Evolutionary conservation across 2,329 filamentous ascomycete genomes (phyloP).

Genomic region (Fusarium sp.): DNA sequence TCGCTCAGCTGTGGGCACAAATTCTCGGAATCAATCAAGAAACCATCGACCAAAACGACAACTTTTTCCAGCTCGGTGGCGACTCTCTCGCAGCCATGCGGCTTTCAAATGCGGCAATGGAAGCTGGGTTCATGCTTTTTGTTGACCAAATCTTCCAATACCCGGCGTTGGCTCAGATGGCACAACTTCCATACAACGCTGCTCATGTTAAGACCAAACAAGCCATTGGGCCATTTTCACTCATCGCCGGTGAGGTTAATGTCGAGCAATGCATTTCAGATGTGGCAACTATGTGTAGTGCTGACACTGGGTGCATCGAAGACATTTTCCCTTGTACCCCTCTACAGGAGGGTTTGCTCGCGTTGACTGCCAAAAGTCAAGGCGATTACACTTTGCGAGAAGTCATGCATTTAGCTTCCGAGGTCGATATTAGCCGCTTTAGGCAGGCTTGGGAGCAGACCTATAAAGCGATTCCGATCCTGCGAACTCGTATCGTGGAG

Average conservation of each 20-base stretch:
- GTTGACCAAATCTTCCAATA: constrained; percentile 16
- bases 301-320: neutral
- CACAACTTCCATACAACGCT: constrained; percentile 4
- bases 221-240: constrained; percentile 1
- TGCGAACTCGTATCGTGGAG: constrained; percentile 13
- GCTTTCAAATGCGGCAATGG: constrained; percentile 3
- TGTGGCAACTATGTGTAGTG: constrained; percentile 1
- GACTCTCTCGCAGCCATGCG: constrained; percentile 13
- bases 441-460: constrained; percentile 4
- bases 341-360: constrained; percentile 12
- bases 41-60: constrained; percentile 11
- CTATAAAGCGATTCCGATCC: neutral
- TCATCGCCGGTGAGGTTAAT: constrained; percentile 4
- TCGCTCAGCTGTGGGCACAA: constrained; percentile 7
- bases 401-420: neutral
- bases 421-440: neutral
- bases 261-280: constrained; percentile 5
- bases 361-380: constrained; percentile 8
- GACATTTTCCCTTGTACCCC: constrained; percentile 13
- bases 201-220: neutral
- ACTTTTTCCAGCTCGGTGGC: constrained; percentile 22
- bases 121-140: constrained; percentile 3
- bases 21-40: constrained; percentile 2
- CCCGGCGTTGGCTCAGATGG: constrained; percentile 12
- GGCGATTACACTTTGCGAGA: constrained; percentile 6